These are phyloP conservation scores for Dendrostoma leiphaemia DNA, from an alignment of 2,329 filamentous ascomycete species.

Conservation along the genomic window DNA sequence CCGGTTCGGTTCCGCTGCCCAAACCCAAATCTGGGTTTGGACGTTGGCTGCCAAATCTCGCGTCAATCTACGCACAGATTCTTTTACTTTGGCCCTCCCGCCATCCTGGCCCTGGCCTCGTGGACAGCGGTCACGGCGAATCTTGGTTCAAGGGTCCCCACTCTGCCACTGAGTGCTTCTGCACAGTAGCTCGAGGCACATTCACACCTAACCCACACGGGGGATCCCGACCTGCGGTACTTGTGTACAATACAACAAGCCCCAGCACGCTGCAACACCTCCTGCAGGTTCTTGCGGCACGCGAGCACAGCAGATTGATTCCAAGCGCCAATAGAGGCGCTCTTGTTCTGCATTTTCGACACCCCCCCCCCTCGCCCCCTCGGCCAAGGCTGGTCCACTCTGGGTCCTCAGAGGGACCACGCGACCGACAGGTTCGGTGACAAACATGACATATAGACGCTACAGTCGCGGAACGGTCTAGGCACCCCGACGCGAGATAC, in stretches of 20 bases:
- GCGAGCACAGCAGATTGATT: constrained; percentile 4
- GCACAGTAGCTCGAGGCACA: constrained; percentile 4
- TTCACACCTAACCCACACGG: constrained; percentile 13
- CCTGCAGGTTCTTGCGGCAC: constrained; percentile 10
- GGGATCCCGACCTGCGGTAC: constrained; percentile 12
- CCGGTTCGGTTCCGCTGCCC: background rate
- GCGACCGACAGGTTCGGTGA: background rate
- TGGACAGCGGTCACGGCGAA: constrained; percentile 17
- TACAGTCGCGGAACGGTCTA: constrained; percentile 1
- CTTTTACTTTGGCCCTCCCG: constrained; percentile 4
- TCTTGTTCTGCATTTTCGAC: constrained; percentile 5
- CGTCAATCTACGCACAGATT: background rate
- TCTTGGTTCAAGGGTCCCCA: constrained; percentile 13
- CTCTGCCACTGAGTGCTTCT: too few relatives aligned
- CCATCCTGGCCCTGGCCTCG: constrained; percentile 9
- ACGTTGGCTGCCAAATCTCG: background rate
- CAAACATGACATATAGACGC: constrained; percentile 1
- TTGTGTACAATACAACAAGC: too few relatives aligned
- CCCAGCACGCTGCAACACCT: constrained; percentile 1
- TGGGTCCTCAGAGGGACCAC: background rate
- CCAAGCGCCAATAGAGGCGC: constrained; percentile 17
- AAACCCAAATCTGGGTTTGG: background rate
- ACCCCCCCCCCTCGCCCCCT: background rate
- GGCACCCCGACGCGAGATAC: constrained; percentile 5
- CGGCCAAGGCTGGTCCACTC: constrained; percentile 1